Conservation (phyloP, 257 asterid genomes). For the Nicotiana otophora region DNA sequence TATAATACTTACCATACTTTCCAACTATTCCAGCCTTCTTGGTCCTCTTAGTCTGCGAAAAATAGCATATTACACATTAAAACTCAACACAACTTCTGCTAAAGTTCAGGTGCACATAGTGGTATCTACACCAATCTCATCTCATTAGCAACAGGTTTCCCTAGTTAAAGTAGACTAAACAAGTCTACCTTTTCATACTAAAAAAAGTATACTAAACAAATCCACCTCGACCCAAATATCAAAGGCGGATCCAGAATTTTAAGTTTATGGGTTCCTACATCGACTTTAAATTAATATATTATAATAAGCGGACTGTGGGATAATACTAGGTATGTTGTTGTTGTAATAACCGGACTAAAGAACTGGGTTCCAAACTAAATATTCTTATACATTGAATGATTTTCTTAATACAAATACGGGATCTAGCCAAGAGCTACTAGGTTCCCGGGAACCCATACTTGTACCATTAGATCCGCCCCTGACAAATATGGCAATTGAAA, state of each 20-base stretch:
- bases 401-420: too few species aligned
- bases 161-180: not conserved
- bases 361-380: too few species aligned
- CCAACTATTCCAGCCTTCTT: conserved; percentile 13
- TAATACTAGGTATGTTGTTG: too few species aligned
- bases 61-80: not conserved
- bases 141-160: not conserved
- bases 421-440: too few species aligned
- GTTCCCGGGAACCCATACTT: too few species aligned
- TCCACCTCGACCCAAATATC: not conserved
- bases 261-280: too few species aligned
- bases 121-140: not conserved
- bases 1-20: not conserved
- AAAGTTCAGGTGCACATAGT: not conserved
- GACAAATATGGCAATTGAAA: not conserved
- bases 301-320: too few species aligned
- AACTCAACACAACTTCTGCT: not conserved
- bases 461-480: too few species aligned
- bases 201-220: not conserved
- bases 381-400: too few species aligned
- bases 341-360: too few species aligned
- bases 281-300: too few species aligned
- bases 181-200: not conserved
- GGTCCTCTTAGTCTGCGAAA: conserved; percentile 12
- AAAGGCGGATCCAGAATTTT: too few species aligned